These are phyloP conservation scores for Flaveria bidentis DNA, from an alignment of 129 eudicot species.

Conservation along the genomic window DNA sequence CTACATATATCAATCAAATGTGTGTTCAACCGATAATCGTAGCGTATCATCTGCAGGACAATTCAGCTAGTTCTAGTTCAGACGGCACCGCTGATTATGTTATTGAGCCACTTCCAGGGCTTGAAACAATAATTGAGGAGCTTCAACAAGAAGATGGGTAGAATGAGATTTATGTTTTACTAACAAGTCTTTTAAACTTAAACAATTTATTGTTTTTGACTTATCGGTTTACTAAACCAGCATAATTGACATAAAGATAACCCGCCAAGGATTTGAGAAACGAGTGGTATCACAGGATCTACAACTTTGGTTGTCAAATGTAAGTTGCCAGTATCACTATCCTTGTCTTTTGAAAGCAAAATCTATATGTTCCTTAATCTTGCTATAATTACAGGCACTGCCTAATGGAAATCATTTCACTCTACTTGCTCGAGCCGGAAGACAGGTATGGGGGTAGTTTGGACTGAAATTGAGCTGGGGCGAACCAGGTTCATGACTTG, in stretches of 20 bases:
- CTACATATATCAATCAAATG: slow-evolving; percentile 4
- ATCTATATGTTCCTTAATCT: slow-evolving; percentile 6
- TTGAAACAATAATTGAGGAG: slow-evolving; percentile 70
- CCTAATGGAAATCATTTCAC: slow-evolving; percentile 66
- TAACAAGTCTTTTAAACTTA: slow-evolving; percentile 5
- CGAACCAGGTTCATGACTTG: not conserved
- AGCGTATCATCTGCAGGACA: slow-evolving; percentile 48
- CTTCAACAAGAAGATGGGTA: slow-evolving; percentile 90
- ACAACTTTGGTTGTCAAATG: slow-evolving; percentile 98
- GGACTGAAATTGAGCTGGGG: not conserved
- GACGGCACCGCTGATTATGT: slow-evolving; percentile 31
- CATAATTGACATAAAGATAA: slow-evolving; percentile 64
- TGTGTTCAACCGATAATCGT: slow-evolving; percentile 4
- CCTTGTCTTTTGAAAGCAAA: not conserved
- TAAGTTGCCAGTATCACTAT: slow-evolving; percentile 36
- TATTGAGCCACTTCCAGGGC: slow-evolving; percentile 96
- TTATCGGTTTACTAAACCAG: slow-evolving; percentile 35
- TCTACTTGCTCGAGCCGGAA: slow-evolving; percentile 96
- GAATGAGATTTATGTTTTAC: slow-evolving; percentile 11
- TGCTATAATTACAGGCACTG: slow-evolving; percentile 56
- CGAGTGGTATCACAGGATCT: slow-evolving; percentile 96
- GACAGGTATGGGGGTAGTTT: slow-evolving; percentile 53
- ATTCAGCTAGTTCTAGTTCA: slow-evolving; percentile 35
- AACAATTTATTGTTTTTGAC: slow-evolving; percentile 20
- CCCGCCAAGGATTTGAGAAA: slow-evolving; percentile 93